These are phyloP conservation scores for Rasamsonia emersonii DNA, from an alignment of 2,329 filamentous ascomycete species.

Conservation along the genomic window DNA sequence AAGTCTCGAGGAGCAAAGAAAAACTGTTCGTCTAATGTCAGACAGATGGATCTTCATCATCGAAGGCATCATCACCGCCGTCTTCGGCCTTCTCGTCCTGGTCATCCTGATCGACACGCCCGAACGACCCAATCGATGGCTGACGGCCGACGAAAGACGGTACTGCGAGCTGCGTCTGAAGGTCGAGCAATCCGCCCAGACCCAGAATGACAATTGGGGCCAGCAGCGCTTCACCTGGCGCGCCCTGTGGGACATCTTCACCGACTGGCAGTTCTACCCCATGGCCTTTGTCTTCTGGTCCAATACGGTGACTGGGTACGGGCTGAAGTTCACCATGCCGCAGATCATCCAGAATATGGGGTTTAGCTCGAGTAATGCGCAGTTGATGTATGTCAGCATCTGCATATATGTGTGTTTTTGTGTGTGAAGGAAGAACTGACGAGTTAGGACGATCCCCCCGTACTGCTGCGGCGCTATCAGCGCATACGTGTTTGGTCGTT, in stretches of 20 bases:
- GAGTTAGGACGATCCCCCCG: too few species aligned
- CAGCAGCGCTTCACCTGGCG: constrained; percentile 24
- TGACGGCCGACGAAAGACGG: constrained; percentile 32
- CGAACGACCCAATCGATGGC: constrained; percentile 26
- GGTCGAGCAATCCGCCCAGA: constrained; percentile 6
- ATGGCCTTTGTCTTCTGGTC: constrained; percentile 37
- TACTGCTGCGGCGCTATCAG: too few species aligned
- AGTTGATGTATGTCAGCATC: too few species aligned
- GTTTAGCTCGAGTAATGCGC: constrained; percentile 26
- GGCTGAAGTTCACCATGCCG: constrained; percentile 27
- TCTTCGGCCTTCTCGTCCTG: constrained; percentile 44
- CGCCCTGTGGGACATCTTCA: constrained; percentile 32
- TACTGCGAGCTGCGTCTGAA: constrained; percentile 31
- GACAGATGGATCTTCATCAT: constrained; percentile 52
- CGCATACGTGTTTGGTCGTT: too few species aligned
- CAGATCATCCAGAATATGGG: constrained; percentile 36
- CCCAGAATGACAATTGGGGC: constrained; percentile 6
- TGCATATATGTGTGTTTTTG: too few species aligned
- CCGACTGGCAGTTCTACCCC: constrained; percentile 42
- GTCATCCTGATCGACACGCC: constrained; percentile 30
- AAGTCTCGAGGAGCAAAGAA: too few species aligned
- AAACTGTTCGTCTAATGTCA: too few species aligned
- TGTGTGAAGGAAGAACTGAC: too few species aligned
- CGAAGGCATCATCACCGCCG: constrained; percentile 56
- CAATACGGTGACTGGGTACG: constrained; percentile 32